Base-by-base conservation (phyloP, 371 early-diverging fungal species). In the Mucor indicus region DNA sequence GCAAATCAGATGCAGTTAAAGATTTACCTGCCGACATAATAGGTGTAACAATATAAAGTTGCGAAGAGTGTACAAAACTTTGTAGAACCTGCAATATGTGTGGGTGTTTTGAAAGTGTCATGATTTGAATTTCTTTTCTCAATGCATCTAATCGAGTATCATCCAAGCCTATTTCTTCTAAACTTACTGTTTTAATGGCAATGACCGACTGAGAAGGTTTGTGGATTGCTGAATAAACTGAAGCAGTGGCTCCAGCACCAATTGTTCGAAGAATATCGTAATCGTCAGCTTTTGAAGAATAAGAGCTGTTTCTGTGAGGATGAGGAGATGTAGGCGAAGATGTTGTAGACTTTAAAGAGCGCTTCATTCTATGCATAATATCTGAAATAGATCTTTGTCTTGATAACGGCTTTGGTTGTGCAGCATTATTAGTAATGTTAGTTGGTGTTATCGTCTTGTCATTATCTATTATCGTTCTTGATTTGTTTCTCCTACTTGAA, bases 41-140 rank as follows among this genome's bases (percentile, higher is more conserved):
- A 9, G 88, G 88, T 33, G 81, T 84, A 12, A 88, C 76, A 31
- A 88, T 85, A 53, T 75, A 79, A 20, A 88, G 60, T 48, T 80
- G 67, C 2, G 75, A 67, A 9, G 54, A 68, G 47, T 64, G 56
- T 16, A 85, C 83, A 68, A 88, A 88, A 20, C 83, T 81, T 44
- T 83, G 84, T 55, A 70, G 71, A 10, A 87, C 67, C 24, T 83
- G 77, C 11, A 89, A 63, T 7, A 89, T 49, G 66, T 89, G 79
- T 12, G 75, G 69, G 48, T 89, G 89, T 35, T 75, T 67, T 33
- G 81, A 85, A 10, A 89, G 50, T 19, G 69, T 70, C 89, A 89
- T 89, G 58, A 86, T 85, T 54, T 87, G 89, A 13, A 87, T 80
- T 56, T 89, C 89, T 41, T 69, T 65, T 21, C 63, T 50, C 27